A percentile compares a stretch with the other conserved stretches of the same genome.
Evolutionary conservation across 2,329 filamentous ascomycete species (phyloP).

Genomic region (Metarhizium guizhouense): DNA sequence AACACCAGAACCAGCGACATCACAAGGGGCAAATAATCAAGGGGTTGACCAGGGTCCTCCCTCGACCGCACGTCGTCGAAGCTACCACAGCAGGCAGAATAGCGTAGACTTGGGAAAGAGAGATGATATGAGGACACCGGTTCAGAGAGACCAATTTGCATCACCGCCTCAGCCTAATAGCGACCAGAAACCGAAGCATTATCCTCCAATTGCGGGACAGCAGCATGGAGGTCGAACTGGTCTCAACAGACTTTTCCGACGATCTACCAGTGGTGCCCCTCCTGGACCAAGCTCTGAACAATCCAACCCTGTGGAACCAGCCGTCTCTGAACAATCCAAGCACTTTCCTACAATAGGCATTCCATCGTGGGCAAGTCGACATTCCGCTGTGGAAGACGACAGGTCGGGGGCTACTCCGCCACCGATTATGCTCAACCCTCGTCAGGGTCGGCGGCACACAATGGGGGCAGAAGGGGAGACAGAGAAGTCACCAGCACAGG

Average conservation of each 20-base stretch:
- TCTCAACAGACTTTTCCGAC: constrained; percentile 42
- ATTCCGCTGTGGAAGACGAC: constrained; percentile 30
- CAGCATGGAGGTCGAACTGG: constrained; percentile 34
- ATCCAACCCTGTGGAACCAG: neutral
- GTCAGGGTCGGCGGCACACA: constrained; percentile 20
- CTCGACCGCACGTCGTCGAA: constrained; percentile 15
- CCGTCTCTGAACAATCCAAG: constrained; percentile 10
- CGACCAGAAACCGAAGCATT: constrained; percentile 31
- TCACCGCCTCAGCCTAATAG: constrained; percentile 9
- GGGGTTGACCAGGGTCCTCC: neutral
- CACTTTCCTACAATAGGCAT: constrained; percentile 24
- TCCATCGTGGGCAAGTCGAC: constrained; percentile 30
- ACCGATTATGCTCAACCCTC: constrained; percentile 41
- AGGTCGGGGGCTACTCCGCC: constrained; percentile 44
- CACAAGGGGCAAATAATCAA: constrained; percentile 8
- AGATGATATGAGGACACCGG: constrained; percentile 15
- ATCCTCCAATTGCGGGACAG: constrained; percentile 41
- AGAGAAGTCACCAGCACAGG: constrained; percentile 11
- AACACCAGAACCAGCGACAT: constrained; percentile 12
- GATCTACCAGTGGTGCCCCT: constrained; percentile 32
- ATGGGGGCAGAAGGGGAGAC: constrained; percentile 11
- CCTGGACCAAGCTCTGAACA: neutral
- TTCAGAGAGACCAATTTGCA: constrained; percentile 14
- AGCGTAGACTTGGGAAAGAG: constrained; percentile 23
- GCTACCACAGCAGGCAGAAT: constrained; percentile 13